phyloP scores from a whole-genome alignment of 768 basidiomycete genomes.

The Rhodosporidiobolus sp. region DNA sequence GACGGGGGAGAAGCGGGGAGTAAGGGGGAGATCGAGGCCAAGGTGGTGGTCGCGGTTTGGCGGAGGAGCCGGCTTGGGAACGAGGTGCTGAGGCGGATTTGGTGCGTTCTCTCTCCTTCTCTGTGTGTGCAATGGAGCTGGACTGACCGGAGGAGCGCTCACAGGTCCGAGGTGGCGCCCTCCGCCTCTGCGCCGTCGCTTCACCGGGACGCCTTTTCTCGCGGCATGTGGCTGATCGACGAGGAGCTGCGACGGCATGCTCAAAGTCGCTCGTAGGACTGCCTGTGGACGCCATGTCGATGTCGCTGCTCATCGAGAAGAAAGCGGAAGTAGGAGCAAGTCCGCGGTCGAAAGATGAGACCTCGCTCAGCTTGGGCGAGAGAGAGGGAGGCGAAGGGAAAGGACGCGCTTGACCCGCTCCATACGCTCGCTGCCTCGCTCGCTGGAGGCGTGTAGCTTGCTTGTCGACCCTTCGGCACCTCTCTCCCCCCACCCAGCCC shows the following conservation, averaged over 20 bases:
- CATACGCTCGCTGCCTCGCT: too few relatives aligned
- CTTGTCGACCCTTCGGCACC: too few relatives aligned
- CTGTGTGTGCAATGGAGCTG: not conserved
- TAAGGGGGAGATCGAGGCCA: slow-evolving; percentile 13
- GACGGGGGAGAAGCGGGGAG: too few relatives aligned
- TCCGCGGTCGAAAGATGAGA: too few relatives aligned
- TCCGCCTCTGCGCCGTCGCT: not conserved
- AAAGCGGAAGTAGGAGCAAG: too few relatives aligned
- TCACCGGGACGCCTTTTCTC: slow-evolving; percentile 4
- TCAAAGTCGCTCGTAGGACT: not conserved
- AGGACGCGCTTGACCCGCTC: too few relatives aligned
- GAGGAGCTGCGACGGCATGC: slow-evolving; percentile 12
- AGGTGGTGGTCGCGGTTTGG: slow-evolving; percentile 20
- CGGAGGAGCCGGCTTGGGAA: slow-evolving; percentile 17
- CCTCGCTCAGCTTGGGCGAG: too few relatives aligned
- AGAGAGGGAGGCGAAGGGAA: too few relatives aligned
- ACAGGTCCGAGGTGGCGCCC: not conserved
- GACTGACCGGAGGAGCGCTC: not conserved
- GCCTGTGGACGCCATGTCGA: too few relatives aligned
- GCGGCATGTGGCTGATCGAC: slow-evolving; percentile 25
- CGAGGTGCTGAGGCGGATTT: slow-evolving; percentile 7
- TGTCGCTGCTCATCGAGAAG: too few relatives aligned
- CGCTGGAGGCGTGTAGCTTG: too few relatives aligned
- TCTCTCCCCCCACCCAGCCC: too few relatives aligned
- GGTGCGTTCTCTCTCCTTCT: slow-evolving; percentile 2